These are phyloP conservation scores for Grifola frondosa DNA, from an alignment of 1,284 basidiomycete genomes.

Conservation along the genomic window DNA sequence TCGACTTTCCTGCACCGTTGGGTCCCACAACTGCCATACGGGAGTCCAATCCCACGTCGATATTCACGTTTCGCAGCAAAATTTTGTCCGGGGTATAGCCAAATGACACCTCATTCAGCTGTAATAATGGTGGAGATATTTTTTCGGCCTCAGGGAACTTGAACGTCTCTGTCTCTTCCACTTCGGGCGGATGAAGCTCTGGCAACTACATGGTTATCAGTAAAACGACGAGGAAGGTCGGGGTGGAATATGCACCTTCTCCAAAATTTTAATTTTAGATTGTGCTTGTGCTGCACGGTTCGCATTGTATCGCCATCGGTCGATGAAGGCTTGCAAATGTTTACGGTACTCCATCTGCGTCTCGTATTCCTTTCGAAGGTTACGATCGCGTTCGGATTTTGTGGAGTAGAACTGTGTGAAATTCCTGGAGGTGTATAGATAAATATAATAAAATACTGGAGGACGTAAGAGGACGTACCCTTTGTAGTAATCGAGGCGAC, in stretches of 20 bases:
- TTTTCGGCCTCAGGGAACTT: slow-evolving; percentile 95
- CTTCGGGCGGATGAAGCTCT: slow-evolving; percentile 89
- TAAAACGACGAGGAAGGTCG: neutral
- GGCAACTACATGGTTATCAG: slow-evolving; percentile 59
- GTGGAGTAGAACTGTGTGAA: slow-evolving; percentile 99
- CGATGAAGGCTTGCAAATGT: slow-evolving; percentile 97
- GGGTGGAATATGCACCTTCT: slow-evolving; percentile 59
- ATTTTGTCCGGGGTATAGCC: slow-evolving; percentile 84
- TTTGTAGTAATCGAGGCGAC: slow-evolving; percentile 92
- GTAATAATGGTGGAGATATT: slow-evolving; percentile 94
- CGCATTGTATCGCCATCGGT: slow-evolving; percentile 94
- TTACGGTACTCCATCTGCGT: slow-evolving; percentile 93
- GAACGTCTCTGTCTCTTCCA: slow-evolving; percentile 89
- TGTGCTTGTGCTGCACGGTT: slow-evolving; percentile 62
- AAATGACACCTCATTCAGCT: slow-evolving; percentile 90
- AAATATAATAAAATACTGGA: neutral
- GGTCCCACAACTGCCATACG: slow-evolving; percentile 90
- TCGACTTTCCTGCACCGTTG: slow-evolving; percentile 81
- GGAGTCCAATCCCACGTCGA: slow-evolving; percentile 89
- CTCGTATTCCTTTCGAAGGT: slow-evolving; percentile 93
- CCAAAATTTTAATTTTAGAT: slow-evolving; percentile 96
- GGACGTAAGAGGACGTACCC: slow-evolving; percentile 61
- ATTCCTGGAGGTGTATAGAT: slow-evolving; percentile 61
- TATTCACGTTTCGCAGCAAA: slow-evolving; percentile 81
- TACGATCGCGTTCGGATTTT: slow-evolving; percentile 91